phyloP scores from a whole-genome alignment of 2,329 filamentous ascomycete species.

The Aspergillus persii region DNA sequence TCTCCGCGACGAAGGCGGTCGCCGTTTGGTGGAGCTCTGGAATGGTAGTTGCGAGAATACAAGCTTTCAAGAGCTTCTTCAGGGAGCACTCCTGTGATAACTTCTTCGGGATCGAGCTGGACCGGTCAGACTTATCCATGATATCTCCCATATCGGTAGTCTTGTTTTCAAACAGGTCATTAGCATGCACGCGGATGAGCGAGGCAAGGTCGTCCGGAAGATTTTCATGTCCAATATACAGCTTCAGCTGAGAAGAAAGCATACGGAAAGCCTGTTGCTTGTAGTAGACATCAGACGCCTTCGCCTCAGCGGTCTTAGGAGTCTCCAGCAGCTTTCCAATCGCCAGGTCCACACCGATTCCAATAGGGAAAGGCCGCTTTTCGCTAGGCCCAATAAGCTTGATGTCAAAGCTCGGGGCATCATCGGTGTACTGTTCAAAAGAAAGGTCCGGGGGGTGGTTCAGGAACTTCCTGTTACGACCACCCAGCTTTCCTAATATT shows the following conservation, averaged over 20 bases:
- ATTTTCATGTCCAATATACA: slow-evolving; percentile 82
- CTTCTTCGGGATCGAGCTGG: slow-evolving; percentile 84
- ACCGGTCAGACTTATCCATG: slow-evolving; percentile 72
- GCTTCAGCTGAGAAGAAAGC: slow-evolving; percentile 83
- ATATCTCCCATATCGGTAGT: slow-evolving; percentile 66
- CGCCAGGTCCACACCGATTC: slow-evolving; percentile 82
- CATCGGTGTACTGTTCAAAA: slow-evolving; percentile 83
- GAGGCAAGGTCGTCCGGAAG: slow-evolving; percentile 86
- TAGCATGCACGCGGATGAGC: slow-evolving; percentile 80
- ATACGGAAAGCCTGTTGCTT: slow-evolving; percentile 90
- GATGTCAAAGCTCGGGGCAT: slow-evolving; percentile 81
- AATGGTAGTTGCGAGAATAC: slow-evolving; percentile 80
- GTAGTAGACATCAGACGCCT: slow-evolving; percentile 75
- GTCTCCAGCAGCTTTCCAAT: slow-evolving; percentile 83
- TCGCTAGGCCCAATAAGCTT: slow-evolving; percentile 85
- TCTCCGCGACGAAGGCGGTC: slow-evolving; percentile 69
- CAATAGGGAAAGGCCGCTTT: slow-evolving; percentile 82
- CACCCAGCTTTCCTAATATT: slow-evolving; percentile 93
- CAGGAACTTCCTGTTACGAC: slow-evolving; percentile 92
- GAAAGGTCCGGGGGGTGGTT: slow-evolving; percentile 81
- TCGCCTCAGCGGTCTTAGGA: slow-evolving; percentile 60
- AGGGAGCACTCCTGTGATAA: slow-evolving; percentile 76
- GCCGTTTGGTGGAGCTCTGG: slow-evolving; percentile 77
- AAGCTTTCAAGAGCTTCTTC: slow-evolving; percentile 83
- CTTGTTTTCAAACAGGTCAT: slow-evolving; percentile 75